Evolutionary conservation across 2,329 filamentous ascomycete species (phyloP), one percentile per base, ranked within the genome.

Genomic region (Ramichloridium luteum): DNA sequence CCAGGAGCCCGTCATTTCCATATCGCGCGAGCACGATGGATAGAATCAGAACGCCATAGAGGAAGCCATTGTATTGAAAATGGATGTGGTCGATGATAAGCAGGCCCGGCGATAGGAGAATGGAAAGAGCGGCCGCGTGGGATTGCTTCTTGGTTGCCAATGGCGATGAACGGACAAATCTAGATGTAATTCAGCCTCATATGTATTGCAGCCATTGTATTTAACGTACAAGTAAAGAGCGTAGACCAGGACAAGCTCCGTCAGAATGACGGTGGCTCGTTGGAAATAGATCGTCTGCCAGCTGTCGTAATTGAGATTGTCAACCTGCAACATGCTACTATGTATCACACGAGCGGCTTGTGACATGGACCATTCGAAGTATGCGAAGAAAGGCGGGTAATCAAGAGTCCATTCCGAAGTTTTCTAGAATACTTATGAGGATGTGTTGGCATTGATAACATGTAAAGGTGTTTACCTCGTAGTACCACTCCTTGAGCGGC

Each of bases 361-460:
- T 28, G 88, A 90, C 48, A 98, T 68, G 27, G 76, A 55, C 84
- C 84, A 96, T 67, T 98, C 90, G 61, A 96, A 94, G 55, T 81
- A 86, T 46, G 90, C 90, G 54, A 98, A 98, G 62, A 96, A 94
- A 5, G 90, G 90, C 17, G 90, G 90, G 55, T 98, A 98, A 62
- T 98, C 90, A 51, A 98, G 77, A 0, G 90, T 98, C 90, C 90
- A 98, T 83, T 96, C 84, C 37, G 90, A 98, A 2, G 86, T 93
- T 62, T 86, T 80, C 67, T 77, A 45, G 4, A 5, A 5, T 9
- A 6, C 5, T 13, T n/a, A n/a, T 23, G n/a, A n/a, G 20, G 20
- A 23, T n/a, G 8, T 23, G 20, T 8, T 23, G 20, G n/a, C 20
- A 8, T 8, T 8, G 20, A 23, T 8, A 23, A 23, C n/a, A 8